These are phyloP conservation scores for Sporisorium reilianum DNA, from an alignment of 1,284 basidiomycete species.

Conservation along the genomic window DNA sequence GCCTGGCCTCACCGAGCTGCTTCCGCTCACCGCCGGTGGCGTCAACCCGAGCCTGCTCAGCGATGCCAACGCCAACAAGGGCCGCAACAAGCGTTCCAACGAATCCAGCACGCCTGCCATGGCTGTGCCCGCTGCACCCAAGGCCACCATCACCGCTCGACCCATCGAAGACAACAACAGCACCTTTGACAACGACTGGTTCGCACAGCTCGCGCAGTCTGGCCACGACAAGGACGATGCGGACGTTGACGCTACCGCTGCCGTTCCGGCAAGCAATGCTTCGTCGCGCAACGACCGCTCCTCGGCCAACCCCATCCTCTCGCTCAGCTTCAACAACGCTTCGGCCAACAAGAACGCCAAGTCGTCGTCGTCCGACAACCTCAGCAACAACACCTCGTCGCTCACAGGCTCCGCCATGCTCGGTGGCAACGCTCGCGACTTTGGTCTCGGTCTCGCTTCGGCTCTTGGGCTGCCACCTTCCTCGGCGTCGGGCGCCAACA, in stretches of 20 bases:
- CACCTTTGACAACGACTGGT: slow-evolving; percentile 53
- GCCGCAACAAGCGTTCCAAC: slow-evolving; percentile 11
- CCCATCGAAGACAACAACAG: slow-evolving; percentile 40
- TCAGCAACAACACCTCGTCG: slow-evolving; percentile 13
- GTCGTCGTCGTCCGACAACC: slow-evolving; percentile 5
- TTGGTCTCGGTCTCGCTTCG: slow-evolving; percentile 39
- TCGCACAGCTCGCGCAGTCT: slow-evolving; percentile 52
- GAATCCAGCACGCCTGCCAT: slow-evolving; percentile 18
- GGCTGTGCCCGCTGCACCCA: slow-evolving; percentile 21
- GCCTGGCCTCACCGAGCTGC: slow-evolving; percentile 29
- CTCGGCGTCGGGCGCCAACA: slow-evolving; percentile 33
- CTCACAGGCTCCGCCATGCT: slow-evolving; percentile 54
- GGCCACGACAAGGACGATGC: slow-evolving; percentile 48
- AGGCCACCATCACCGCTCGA: slow-evolving; percentile 36
- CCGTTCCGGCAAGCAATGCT: slow-evolving; percentile 2
- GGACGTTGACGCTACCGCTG: slow-evolving; percentile 14
- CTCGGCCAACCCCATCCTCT: slow-evolving; percentile 43
- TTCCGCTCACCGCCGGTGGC: slow-evolving; percentile 28
- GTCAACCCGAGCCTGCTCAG: slow-evolving; percentile 47
- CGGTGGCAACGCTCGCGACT: slow-evolving; percentile 46
- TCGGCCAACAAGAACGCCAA: slow-evolving; percentile 22
- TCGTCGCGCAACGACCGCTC: slow-evolving; percentile 15
- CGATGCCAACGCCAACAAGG: slow-evolving; percentile 16
- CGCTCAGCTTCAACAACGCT: slow-evolving; percentile 35
- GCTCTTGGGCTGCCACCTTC: slow-evolving; percentile 31